phyloP scores from a whole-genome alignment of 2,329 filamentous ascomycete genomes.

The Aspergillus viridinutans region DNA sequence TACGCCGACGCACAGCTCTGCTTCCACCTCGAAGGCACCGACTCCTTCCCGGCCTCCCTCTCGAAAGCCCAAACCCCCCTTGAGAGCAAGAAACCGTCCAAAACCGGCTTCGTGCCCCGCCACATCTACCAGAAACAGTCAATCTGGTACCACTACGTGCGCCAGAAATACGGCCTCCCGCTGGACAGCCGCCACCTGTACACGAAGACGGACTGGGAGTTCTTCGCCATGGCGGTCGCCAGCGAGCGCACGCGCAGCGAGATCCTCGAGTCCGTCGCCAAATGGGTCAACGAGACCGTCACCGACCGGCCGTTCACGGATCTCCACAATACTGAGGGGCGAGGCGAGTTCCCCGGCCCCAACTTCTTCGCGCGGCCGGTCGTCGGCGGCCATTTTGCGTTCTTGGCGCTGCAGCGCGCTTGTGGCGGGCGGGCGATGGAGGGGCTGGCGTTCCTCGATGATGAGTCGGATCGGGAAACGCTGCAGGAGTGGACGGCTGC shows the following conservation, averaged over 20 bases:
- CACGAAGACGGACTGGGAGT: conserved; percentile 88
- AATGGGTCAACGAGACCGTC: conserved; percentile 78
- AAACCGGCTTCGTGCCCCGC: conserved; percentile 63
- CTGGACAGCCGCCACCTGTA: conserved; percentile 79
- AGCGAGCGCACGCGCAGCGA: conserved; percentile 63
- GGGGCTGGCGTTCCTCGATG: conserved; percentile 50
- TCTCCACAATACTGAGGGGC: conserved; percentile 74
- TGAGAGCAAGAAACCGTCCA: conserved; percentile 18
- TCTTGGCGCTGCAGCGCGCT: conserved; percentile 73
- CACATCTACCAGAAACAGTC: conserved; percentile 75
- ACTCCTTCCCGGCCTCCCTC: conserved; percentile 14
- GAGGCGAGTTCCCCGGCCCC: conserved; percentile 68
- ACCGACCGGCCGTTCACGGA: conserved; percentile 77
- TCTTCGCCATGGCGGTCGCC: conserved; percentile 78
- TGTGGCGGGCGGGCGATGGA: conserved; percentile 66
- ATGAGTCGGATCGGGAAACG: conserved; percentile 14
- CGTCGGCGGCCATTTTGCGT: conserved; percentile 80
- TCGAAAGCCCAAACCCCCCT: conserved; percentile 12
- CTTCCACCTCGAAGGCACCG: conserved; percentile 61
- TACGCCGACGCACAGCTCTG: conserved; percentile 77
- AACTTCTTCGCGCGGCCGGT: conserved; percentile 79
- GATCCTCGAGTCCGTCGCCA: conserved; percentile 69
- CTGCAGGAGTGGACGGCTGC: conserved; percentile 14
- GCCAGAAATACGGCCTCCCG: conserved; percentile 77
- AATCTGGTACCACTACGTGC: conserved; percentile 72